Base-by-base conservation (phyloP, 2,329 filamentous ascomycete genomes). In the Nemania sp. region DNA sequence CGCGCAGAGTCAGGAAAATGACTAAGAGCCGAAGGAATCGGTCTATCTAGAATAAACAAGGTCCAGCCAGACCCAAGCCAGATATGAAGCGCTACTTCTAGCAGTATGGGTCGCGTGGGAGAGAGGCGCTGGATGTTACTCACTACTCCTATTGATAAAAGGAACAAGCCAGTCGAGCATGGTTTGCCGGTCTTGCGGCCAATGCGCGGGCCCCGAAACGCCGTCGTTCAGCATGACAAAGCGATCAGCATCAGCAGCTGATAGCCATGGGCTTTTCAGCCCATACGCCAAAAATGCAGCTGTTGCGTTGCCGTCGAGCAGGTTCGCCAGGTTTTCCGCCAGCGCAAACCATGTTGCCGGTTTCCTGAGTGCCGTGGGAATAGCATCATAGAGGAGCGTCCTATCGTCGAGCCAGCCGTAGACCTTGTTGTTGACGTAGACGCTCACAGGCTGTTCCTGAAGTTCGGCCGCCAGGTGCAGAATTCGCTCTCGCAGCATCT, bases 401-500 rank as follows among this genome's bases (percentile, higher is more conserved):
- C 72, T 68, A 54, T 75, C 73, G 54, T 77, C 75, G 2, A 82
- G 53, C 0, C 73, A 60, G 0, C 78, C 78, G 29, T 78, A 77
- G 3, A 74, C 66, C 1, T 73, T 73, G 37, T 69, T 73, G 66
- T 81, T 78, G 54, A 82, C 59, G 51, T 81, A 80, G 12, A 79
- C 75, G 1, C 68, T 68, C 21, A 80, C 60, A 0, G 80, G 79
- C 6, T 80, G 70, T 3, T 73, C 65, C 25, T 71, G 68, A 3
- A 83, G 67, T 2, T 69, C 62, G 0, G 69, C 62, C 1, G 77
- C 64, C 3, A 78, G 72, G 0, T 58, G 42, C 1, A 76, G 56
- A 1, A 82, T 67, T 25, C 72, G 72, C 0, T 66, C 57, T 17
- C 67, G 62, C 10, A 80, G 68, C 5, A 69, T 72, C 29, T 78